Percentiles rank a stretch among this genome's conserved stretches.
Evolutionary conservation across 2,329 filamentous ascomycete species (phyloP).

Genomic region (Emergomyces orientalis): DNA sequence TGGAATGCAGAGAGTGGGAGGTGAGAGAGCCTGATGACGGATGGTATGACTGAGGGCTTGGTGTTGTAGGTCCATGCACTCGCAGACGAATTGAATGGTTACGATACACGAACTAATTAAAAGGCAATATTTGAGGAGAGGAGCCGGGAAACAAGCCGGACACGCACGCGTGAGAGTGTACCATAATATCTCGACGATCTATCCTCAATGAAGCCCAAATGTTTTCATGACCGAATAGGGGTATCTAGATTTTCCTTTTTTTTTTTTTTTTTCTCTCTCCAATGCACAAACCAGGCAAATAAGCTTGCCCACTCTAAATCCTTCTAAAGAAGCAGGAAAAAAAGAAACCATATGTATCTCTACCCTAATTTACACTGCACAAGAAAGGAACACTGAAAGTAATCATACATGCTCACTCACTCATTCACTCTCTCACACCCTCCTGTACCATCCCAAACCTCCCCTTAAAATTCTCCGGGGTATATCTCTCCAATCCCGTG

Average conservation of each 20-base stretch:
- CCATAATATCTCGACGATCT: neutral
- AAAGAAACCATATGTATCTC: neutral
- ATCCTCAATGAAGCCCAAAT: neutral
- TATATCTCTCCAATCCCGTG: slow-evolving; percentile 30
- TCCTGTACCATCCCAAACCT: neutral
- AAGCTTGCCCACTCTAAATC: neutral
- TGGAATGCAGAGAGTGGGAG: neutral
- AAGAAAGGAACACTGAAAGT: neutral
- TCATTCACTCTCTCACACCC: neutral
- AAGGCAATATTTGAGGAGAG: neutral
- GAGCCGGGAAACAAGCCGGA: neutral
- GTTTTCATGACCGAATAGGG: neutral
- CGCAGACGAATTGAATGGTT: neutral
- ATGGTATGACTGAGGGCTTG: neutral
- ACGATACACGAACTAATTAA: neutral
- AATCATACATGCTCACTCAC: neutral
- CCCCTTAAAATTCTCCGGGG: neutral
- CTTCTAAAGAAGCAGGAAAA: neutral
- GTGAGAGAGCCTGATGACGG: neutral
- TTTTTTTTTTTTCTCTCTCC: neutral
- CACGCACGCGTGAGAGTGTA: neutral
- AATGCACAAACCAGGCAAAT: neutral
- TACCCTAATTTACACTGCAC: neutral
- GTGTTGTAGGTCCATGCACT: no score
- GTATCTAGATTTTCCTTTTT: neutral